A percentile compares a stretch with the other conserved stretches of the same genome.
phyloP scores from a whole-genome alignment of 108 stramenopile genomes.

The Cyclostephanos invisitatus region DNA sequence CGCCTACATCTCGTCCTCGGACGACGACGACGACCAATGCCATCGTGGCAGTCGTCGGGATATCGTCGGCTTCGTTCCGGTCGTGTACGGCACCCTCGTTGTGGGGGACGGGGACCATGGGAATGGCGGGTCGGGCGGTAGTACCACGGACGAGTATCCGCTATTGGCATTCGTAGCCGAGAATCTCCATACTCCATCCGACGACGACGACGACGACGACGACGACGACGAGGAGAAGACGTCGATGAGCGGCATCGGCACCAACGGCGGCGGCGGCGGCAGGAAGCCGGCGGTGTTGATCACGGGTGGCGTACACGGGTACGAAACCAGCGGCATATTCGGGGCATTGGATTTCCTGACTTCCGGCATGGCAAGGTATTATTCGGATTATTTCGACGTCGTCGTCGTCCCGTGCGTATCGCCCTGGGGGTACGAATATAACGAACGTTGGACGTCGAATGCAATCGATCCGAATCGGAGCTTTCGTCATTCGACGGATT shows the following conservation, averaged over 20 bases:
- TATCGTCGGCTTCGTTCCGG: background rate
- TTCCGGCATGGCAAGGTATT: background rate
- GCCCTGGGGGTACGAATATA: constrained; percentile 38
- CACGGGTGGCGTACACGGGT: constrained; percentile 47
- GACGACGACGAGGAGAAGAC: background rate
- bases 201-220: background rate
- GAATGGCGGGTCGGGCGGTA: background rate
- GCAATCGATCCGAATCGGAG: constrained; percentile 64
- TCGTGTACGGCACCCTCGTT: background rate
- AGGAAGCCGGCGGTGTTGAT: constrained; percentile 21
- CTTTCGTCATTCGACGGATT: constrained; percentile 18
- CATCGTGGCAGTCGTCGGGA: background rate
- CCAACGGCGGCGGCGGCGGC: background rate
- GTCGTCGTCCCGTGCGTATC: constrained; percentile 17
- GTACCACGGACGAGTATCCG: background rate
- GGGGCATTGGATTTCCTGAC: constrained; percentile 17
- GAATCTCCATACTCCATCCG: background rate
- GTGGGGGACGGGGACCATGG: background rate
- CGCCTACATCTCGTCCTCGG: background rate
- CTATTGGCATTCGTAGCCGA: background rate
- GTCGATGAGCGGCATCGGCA: constrained; percentile 21
- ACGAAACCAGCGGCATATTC: constrained; percentile 38
- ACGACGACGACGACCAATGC: background rate
- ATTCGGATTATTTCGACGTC: background rate
- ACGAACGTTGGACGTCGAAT: constrained; percentile 50